Percentiles rank a stretch among this genome's conserved stretches.
Evolutionary conservation across 1,139 yeast genomes (phyloP).

Genomic region (Arxiozyma telluris): DNA sequence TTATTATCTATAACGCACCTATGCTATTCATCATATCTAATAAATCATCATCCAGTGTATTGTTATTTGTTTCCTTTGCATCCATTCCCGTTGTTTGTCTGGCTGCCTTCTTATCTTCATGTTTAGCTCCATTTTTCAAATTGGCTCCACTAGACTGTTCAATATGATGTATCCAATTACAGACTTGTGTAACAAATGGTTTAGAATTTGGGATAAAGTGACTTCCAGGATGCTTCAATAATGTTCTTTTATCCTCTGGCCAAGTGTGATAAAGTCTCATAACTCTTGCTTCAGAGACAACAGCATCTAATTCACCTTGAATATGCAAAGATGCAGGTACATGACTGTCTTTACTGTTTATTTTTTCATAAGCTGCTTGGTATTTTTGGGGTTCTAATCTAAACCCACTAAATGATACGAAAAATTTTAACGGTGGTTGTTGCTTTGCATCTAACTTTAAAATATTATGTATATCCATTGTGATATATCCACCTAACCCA

Average conservation of each 20-base stretch:
- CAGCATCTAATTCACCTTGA: constrained; percentile 78
- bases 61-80: constrained; percentile 5
- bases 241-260: constrained; percentile 37
- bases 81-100: not conserved
- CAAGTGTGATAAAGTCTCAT: constrained; percentile 48
- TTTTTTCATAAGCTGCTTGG: constrained; percentile 34
- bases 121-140: not conserved
- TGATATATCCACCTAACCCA: constrained; percentile 55
- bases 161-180: constrained; percentile 40
- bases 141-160: not conserved
- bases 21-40: constrained; percentile 25
- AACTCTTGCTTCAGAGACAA: constrained; percentile 66
- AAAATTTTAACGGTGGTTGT: constrained; percentile 53
- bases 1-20: constrained; percentile 14
- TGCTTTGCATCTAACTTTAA: constrained; percentile 20
- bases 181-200: constrained; percentile 47
- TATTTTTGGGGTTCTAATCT: constrained; percentile 47
- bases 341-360: constrained; percentile 21
- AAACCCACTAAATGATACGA: constrained; percentile 71
- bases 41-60: constrained; percentile 23
- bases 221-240: constrained; percentile 74
- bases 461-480: constrained; percentile 35
- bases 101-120: not conserved
- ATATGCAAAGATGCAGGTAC: constrained; percentile 60
- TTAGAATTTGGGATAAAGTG: constrained; percentile 81